Conservation (phyloP, 352 stramenopile genomes). For the Nothophytophthora sp. region DNA sequence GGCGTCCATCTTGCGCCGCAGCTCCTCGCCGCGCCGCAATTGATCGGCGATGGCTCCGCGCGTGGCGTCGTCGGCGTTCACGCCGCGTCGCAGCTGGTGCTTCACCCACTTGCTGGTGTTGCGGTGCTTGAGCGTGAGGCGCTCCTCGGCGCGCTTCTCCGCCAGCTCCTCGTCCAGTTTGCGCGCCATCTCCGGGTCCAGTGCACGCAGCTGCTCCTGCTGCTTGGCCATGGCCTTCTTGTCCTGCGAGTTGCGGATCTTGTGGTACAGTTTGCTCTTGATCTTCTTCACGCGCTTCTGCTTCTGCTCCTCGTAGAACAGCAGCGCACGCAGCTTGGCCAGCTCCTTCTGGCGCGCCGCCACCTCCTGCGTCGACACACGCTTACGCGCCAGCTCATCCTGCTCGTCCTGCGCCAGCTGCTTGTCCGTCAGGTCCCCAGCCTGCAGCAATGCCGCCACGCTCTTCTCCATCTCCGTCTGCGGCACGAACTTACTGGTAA, state of each 20-base stretch:
- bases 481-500: conserved; percentile 94
- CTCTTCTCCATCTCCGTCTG: conserved; percentile 91
- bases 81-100: conserved; percentile 92
- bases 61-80: conserved; percentile 92
- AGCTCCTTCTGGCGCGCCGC: conserved; percentile 90
- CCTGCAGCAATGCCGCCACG: conserved; percentile 65
- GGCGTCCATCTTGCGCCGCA: conserved; percentile 93
- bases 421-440: conserved; percentile 61
- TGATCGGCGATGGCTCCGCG: conserved; percentile 89
- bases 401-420: conserved; percentile 66
- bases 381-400: conserved; percentile 72
- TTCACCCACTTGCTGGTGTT: conserved; percentile 99
- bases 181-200: conserved; percentile 75
- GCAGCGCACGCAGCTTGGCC: conserved; percentile 94
- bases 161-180: conserved; percentile 83
- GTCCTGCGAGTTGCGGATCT: conserved; percentile 96
- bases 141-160: conserved; percentile 94
- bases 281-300: conserved; percentile 99
- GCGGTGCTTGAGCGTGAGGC: conserved; percentile 97
- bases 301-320: conserved; percentile 99
- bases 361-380: conserved; percentile 80
- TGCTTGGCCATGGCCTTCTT: conserved; percentile 89
- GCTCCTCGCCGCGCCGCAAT: conserved; percentile 89
- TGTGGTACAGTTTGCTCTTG: conserved; percentile 99
- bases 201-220: conserved; percentile 66